Percentiles rank a stretch among this genome's conserved stretches.
phyloP scores from a whole-genome alignment of 768 basidiomycete species.

The Tephrocybe sp. region DNA sequence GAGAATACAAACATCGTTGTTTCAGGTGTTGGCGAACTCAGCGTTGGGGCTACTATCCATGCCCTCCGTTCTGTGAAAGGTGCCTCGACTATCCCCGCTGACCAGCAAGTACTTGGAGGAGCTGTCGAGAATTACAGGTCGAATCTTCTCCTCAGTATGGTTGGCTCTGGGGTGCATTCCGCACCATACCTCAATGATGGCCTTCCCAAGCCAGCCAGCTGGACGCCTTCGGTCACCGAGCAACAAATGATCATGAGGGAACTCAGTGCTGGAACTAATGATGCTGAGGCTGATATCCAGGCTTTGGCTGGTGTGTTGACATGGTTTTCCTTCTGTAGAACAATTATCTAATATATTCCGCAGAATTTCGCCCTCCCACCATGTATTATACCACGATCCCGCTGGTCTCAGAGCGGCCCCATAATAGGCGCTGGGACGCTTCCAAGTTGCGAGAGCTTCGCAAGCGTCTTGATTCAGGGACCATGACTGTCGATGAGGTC shows the following conservation, averaged over 20 bases:
- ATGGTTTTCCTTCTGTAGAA: conserved; percentile 2
- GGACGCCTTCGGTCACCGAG: conserved; percentile 79
- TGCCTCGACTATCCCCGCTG: conserved; percentile 88
- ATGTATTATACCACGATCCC: conserved; percentile 98
- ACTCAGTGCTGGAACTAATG: conserved; percentile 71
- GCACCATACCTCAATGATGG: conserved; percentile 57
- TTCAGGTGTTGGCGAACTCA: conserved; percentile 82
- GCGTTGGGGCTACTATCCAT: conserved; percentile 86
- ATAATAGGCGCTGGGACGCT: conserved; percentile 91
- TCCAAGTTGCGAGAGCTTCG: conserved; percentile 92
- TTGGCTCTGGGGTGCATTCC: conserved; percentile 71
- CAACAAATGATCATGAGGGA: conserved; percentile 98
- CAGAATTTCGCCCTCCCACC: conserved; percentile 89
- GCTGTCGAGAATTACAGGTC: conserved; percentile 94
- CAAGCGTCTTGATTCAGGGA: conserved; percentile 90
- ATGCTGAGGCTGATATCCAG: conserved; percentile 84
- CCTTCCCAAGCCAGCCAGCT: conserved; percentile 60
- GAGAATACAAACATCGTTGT: conserved; percentile 67
- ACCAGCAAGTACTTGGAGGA: conserved; percentile 91
- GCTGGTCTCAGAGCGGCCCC: conserved; percentile 78
- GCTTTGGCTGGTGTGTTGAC: conserved; percentile 82
- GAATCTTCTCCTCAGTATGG: conserved; percentile 87
- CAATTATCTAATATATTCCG: conserved; percentile 23
- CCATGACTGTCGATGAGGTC: conserved; percentile 80
- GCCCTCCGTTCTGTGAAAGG: conserved; percentile 87